These are phyloP conservation scores for Mediolabrus comicus DNA, from an alignment of 108 stramenopile genomes.

Conservation along the genomic window DNA sequence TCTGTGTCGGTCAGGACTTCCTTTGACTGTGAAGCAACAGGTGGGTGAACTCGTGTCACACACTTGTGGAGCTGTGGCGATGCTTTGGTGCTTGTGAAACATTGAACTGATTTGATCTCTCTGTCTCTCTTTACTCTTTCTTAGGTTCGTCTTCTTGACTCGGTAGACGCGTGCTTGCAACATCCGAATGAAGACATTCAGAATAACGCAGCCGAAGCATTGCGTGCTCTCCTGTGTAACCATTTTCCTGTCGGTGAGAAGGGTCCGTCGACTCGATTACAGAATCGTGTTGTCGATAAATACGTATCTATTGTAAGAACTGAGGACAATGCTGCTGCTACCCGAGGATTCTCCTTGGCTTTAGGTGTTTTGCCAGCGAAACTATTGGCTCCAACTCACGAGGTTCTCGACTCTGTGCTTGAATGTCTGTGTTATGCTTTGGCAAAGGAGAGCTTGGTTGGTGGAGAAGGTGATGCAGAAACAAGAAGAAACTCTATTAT, in stretches of 20 bases:
- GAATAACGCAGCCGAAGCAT: conserved; percentile 70
- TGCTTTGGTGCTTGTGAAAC: too few species aligned
- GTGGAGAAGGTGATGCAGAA: conserved; percentile 91
- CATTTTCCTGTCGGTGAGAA: conserved; percentile 85
- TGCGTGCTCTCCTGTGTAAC: conserved; percentile 62
- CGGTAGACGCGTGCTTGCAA: conserved; percentile 86
- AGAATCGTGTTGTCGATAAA: conserved; percentile 82
- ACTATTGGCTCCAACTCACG: conserved; percentile 65
- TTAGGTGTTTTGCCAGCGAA: conserved; percentile 87
- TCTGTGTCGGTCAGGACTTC: conserved; percentile 68
- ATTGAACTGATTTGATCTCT: background rate
- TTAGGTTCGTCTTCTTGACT: conserved; percentile 87
- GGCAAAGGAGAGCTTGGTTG: conserved; percentile 61
- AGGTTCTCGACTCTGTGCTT: conserved; percentile 59
- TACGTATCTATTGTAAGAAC: conserved; percentile 68
- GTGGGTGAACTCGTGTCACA: conserved; percentile 20
- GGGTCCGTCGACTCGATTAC: conserved; percentile 86
- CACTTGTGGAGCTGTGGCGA: background rate
- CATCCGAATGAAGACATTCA: conserved; percentile 95
- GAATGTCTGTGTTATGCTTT: conserved; percentile 55
- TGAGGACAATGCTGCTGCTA: conserved; percentile 92
- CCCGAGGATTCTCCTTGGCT: conserved; percentile 91
- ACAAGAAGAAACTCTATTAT: conserved; percentile 90
- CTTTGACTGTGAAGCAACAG: conserved; percentile 75
- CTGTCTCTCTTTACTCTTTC: background rate